phyloP scores from a whole-genome alignment of 805 yeast genomes.

The Ogataea thermomethanolica region DNA sequence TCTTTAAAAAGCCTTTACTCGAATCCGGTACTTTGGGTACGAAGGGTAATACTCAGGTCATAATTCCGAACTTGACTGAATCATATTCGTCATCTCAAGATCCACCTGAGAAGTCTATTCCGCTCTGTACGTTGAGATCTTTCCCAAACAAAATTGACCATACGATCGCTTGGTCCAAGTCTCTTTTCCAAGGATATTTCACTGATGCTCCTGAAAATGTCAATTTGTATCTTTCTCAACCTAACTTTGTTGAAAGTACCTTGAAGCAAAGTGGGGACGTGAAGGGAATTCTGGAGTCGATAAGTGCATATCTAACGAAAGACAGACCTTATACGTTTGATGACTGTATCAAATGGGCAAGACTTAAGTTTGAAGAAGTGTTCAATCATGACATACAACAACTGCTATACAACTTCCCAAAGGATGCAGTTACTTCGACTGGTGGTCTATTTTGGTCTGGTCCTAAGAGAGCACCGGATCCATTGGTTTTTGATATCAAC shows the following conservation, averaged over 20 bases:
- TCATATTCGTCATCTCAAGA: constrained; percentile 95
- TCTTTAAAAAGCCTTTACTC: constrained; percentile 82
- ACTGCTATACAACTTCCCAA: constrained; percentile 90
- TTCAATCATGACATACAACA: constrained; percentile 85
- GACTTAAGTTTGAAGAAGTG: constrained; percentile 81
- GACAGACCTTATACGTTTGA: constrained; percentile 87
- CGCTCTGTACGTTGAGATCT: constrained; percentile 93
- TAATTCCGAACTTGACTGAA: constrained; percentile 90
- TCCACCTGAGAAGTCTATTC: constrained; percentile 98
- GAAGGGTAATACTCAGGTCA: constrained; percentile 96
- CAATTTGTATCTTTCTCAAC: constrained; percentile 84
- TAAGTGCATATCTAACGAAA: constrained; percentile 61
- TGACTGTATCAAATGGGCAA: constrained; percentile 95
- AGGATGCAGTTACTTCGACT: constrained; percentile 81
- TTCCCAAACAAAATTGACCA: constrained; percentile 98
- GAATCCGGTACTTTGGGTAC: constrained; percentile 99
- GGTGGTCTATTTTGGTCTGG: constrained; percentile 98
- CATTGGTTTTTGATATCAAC: constrained; percentile 72
- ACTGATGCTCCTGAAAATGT: constrained; percentile 91
- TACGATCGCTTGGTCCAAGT: constrained; percentile 99
- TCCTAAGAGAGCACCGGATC: constrained; percentile 92
- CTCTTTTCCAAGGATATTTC: constrained; percentile 88
- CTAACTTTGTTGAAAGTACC: constrained; percentile 87
- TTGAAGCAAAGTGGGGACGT: constrained; percentile 91
- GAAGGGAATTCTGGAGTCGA: constrained; percentile 79